Base-by-base conservation (phyloP, 257 asterid species). In the Salvia miltiorrhiza region DNA sequence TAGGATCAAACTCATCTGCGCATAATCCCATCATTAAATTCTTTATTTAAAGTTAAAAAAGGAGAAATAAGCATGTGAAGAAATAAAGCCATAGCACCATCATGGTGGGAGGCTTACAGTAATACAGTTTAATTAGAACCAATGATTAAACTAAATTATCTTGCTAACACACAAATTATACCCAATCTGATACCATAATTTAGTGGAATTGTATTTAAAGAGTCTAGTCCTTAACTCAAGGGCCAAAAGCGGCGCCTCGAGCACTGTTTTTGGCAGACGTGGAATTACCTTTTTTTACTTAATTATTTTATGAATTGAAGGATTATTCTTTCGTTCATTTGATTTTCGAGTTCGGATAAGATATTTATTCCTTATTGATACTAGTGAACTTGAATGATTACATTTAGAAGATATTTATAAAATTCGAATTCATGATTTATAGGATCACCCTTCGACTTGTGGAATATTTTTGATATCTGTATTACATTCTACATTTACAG, bases 141-240 rank as follows among this genome's bases (percentile, higher is more conserved):
- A 1, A 13, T 68, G 24, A 63, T 74, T 74, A 67, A 74, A 67
- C 71, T 69, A 69, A 62, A 62, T 75, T 75, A 75, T 75, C 79
- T 75, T 44, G 16, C 4, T 59, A 58, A 60, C 7, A 32, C 45
- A 44, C 49, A 54, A 7, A 55, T 19, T 56, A 55, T 16, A 24
- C 6, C 32, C n/a, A 65, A 33, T 14, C 5, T 49, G 17, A 24
- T 71, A 6, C 7, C 12, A 44, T 49, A 14, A 61, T 50, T 64
- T 35, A 63, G 68, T 63, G 65, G 71, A 41, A 28, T 28, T 35
- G 21, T 7, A 1, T 11, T 12, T 0, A 9, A n/a, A 26, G 60
- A 19, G 58, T 26, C 65, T 67, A 67, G 5, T 49, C 70, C 70
- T 67, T 44, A 50, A 28, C 71, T 60, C 59, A 74, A 74, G 58